Percentiles rank a stretch among this genome's conserved stretches.
These are phyloP conservation scores for Gaertneriomyces semiglobifer DNA, from an alignment of 192 early-diverging fungal genomes.

Conservation along the genomic window DNA sequence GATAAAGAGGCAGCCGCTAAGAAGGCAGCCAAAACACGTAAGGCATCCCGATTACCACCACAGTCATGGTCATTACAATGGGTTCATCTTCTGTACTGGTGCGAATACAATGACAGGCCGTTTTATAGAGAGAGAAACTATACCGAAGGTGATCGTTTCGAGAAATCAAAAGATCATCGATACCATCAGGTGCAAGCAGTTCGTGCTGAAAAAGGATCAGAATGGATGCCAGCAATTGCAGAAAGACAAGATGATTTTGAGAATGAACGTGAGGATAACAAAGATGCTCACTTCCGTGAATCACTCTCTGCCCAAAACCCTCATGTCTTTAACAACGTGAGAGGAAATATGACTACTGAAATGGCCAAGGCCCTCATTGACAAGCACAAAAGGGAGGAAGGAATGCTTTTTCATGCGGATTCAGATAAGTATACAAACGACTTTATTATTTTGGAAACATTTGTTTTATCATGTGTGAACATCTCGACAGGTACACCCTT, in stretches of 20 bases:
- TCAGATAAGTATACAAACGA: not conserved
- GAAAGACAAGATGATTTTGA: slow-evolving; percentile 18
- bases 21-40: not conserved
- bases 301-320: not conserved
- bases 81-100: slow-evolving; percentile 8
- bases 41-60: not conserved
- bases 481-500: not conserved
- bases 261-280: not conserved
- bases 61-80: slow-evolving; percentile 3
- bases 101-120: not conserved
- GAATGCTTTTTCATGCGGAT: not conserved
- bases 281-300: slow-evolving; percentile 6
- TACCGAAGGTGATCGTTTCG: slow-evolving; percentile 11
- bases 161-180: slow-evolving; percentile 2
- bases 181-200: not conserved
- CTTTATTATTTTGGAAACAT: slow-evolving; percentile 7
- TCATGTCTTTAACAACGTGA: not conserved
- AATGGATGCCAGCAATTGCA: not conserved
- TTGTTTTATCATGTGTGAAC: slow-evolving; percentile 8
- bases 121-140: slow-evolving; percentile 12
- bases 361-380: slow-evolving; percentile 1
- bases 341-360: slow-evolving; percentile 3
- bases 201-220: slow-evolving; percentile 2
- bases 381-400: slow-evolving; percentile 1
- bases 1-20: not conserved